Evolutionary conservation across 495 filamentous ascomycete species (phyloP), one percentile per base, ranked within the genome.

Genomic region (Penicillium riverlandense): DNA sequence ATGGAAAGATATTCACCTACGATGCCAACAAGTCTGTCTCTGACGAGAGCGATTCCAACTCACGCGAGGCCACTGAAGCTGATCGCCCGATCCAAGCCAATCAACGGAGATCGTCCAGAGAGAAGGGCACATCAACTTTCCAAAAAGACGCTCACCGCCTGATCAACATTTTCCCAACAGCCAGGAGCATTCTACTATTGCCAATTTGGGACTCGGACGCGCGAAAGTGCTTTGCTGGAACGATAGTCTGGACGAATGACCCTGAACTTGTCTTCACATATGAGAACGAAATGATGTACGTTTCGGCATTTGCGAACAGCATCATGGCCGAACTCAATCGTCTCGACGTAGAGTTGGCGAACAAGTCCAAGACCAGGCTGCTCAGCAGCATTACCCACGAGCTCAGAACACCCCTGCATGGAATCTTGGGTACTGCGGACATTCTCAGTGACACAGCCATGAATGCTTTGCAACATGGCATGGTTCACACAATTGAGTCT

Each of bases 351-450:
- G 66, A 69, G 36, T 44, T 55, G 37, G 67, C 73, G 7, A 69
- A 78, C 36, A 66, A 60, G 43, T 72, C 74, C 31, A 87, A 88
- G 52, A 71, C 75, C 6, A 80, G 80, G 38, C 77, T 87, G 38
- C 77, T 88, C 32, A 81, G 77, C 4, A 83, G 77, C 32, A 80
- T 88, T 22, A 80, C 77, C 2, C 84, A 88, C 48, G 84, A 88
- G 50, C 66, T 87, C 11, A 70, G 84, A 10, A 80, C 70, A 3
- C 84, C 84, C 1, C 55, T 88, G 11, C 81, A 86, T 52, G 82
- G 80, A 1, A 81, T 85, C 35, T 46, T 85, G 0, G 78, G 76
- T 0, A 78, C 71, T 38, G 70, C 76, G 7, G 82, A 87, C 48
- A 72, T 88, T 41, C 55, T 88, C 7, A 59, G 57, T 35, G 80